Percentiles rank a stretch among this genome's conserved stretches.
These are phyloP conservation scores for Auricularia heimuer DNA, from an alignment of 768 basidiomycete species.

Conservation along the genomic window DNA sequence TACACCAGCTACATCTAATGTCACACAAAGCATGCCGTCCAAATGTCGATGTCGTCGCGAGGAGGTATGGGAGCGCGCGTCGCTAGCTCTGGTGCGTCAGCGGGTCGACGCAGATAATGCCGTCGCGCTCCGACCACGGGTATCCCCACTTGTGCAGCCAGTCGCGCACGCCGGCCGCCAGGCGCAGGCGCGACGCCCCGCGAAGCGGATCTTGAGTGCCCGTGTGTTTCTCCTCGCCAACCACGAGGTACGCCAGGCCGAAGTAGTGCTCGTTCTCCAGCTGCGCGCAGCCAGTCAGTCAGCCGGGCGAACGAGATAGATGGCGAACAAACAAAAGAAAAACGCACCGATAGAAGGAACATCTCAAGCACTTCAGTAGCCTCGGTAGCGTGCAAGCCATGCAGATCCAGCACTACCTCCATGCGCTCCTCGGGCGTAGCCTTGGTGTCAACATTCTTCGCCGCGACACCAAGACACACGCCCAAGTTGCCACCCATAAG, in stretches of 20 bases:
- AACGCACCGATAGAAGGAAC: constrained; percentile 75
- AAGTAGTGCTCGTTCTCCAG: constrained; percentile 82
- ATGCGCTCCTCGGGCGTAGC: constrained; percentile 79
- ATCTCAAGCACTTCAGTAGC: constrained; percentile 85
- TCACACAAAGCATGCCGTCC: too few species aligned
- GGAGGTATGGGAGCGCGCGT: background rate
- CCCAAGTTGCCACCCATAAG: constrained; percentile 75
- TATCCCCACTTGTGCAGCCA: constrained; percentile 93
- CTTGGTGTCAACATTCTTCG: constrained; percentile 40
- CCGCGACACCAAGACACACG: constrained; percentile 78
- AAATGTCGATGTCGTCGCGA: too few species aligned
- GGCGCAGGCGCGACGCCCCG: constrained; percentile 71
- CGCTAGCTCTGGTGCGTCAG: constrained; percentile 50
- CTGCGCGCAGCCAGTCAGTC: constrained; percentile 25
- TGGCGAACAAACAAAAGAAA: constrained; percentile 5
- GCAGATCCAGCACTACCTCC: constrained; percentile 80
- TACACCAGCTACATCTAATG: too few species aligned
- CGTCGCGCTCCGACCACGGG: constrained; percentile 89
- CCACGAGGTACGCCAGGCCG: constrained; percentile 80
- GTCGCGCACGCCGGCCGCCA: constrained; percentile 80
- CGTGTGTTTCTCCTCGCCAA: constrained; percentile 95
- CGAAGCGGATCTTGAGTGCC: constrained; percentile 78
- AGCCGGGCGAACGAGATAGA: background rate
- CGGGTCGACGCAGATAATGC: constrained; percentile 81
- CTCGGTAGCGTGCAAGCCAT: constrained; percentile 89